Conservation (phyloP, 2,329 filamentous ascomycete species). For the Trichoderma afroharzianum region DNA sequence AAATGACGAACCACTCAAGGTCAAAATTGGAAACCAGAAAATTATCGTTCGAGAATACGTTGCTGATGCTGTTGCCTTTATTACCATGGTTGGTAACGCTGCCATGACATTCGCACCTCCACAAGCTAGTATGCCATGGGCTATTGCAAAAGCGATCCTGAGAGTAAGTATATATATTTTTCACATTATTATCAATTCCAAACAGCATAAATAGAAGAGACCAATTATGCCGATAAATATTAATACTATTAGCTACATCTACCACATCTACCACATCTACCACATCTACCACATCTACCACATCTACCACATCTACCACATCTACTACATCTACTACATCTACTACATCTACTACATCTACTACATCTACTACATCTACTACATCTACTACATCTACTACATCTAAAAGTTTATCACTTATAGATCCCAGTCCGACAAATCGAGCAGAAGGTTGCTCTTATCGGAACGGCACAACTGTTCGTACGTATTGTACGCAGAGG, state of each 20-base stretch:
- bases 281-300: background rate
- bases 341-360: background rate
- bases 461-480: background rate
- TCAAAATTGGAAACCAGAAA: background rate
- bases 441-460: background rate
- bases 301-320: no score
- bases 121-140: constrained; percentile 1
- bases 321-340: no score
- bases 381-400: background rate
- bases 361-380: no score
- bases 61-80: constrained; percentile 1
- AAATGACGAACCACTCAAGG: background rate
- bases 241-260: background rate
- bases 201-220: no score
- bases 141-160: background rate
- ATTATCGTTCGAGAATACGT: background rate
- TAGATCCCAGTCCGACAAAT: background rate
- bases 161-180: no score
- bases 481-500: constrained; percentile 9
- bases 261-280: background rate
- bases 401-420: background rate
- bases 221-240: no score
- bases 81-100: background rate
- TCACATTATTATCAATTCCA: no score
- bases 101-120: background rate